Base-by-base conservation (phyloP, 352 stramenopile species). In the Globisporangium sylvaticum region DNA sequence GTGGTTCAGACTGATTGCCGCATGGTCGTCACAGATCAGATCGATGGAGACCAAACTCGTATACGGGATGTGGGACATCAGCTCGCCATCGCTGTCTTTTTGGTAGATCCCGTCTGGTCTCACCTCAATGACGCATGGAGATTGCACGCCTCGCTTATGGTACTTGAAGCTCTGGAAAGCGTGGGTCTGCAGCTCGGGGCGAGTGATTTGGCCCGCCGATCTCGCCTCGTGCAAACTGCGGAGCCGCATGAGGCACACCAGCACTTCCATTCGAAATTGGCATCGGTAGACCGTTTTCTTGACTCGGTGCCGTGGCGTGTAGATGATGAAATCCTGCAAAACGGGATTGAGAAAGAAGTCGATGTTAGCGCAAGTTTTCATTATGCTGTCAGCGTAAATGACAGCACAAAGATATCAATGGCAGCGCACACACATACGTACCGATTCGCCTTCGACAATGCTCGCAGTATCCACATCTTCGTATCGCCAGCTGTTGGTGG, bases 241-340 rank as follows among this genome's bases (percentile, higher is more conserved):
- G 7, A 94, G 72, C 0, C 81, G 80, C 83, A 92, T 88, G 27
- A 94, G 76, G 62, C 83, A 90, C 10, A 94, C 84, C 4, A 94
- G 75, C 55, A 94, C 83, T 37, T 94, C 86, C 84, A 92, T 92
- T 61, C 86, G 83, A 69, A 84, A 94, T 58, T 90, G 73, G 68
- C 84, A 92, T 50, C 86, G 84, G 42, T 89, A 94, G 8, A 91
- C 78, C 10, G 84, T 92, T 63, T 91, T 91, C 74, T 94, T 94
- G 62, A 92, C 77, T 59, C 78, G 77, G 59, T 94, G 86, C 25
- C 84, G 83, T 18, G 86, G 86, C 48, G 86, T 94, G 70, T 79
- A 73, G 59, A 94, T 88, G 27, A 84, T 79, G 58, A 94, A 89
- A 54, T 94, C 86, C 70, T 76, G 37, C n/a, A 15, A 22, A 61